phyloP scores from a whole-genome alignment of 306 rosid genomes.

The Prunus persica region Prunus_persica_NCBIv2 NC_034012.1:3656501-3657000 shows the following conservation, averaged over 20 bases:
- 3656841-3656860: neutral
- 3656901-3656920: neutral
- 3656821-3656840: neutral
- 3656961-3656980: neutral
- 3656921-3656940: neutral
- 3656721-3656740: slow-evolving; percentile 99
- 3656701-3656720: slow-evolving; percentile 93
- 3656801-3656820: neutral
- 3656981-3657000: slow-evolving; percentile 2
- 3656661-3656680: slow-evolving; percentile 94
- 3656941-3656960: neutral
- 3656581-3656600: slow-evolving; percentile 55
- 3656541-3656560: slow-evolving; percentile 13
- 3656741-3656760: slow-evolving; percentile 95
- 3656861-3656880: neutral
- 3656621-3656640: slow-evolving; percentile 68
- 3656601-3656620: slow-evolving; percentile 43
- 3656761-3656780: slow-evolving; percentile 81
- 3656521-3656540: slow-evolving; percentile 46
- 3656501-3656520: slow-evolving; percentile 9
- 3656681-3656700: slow-evolving; percentile 73
- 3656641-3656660: slow-evolving; percentile 79
- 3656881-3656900: neutral
- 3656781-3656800: slow-evolving; percentile 3
- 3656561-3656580: slow-evolving; percentile 45